These are phyloP conservation scores for Plasmodium coatneyi DNA, from an alignment of 169 alveolate species.

Conservation along the genomic window DNA sequence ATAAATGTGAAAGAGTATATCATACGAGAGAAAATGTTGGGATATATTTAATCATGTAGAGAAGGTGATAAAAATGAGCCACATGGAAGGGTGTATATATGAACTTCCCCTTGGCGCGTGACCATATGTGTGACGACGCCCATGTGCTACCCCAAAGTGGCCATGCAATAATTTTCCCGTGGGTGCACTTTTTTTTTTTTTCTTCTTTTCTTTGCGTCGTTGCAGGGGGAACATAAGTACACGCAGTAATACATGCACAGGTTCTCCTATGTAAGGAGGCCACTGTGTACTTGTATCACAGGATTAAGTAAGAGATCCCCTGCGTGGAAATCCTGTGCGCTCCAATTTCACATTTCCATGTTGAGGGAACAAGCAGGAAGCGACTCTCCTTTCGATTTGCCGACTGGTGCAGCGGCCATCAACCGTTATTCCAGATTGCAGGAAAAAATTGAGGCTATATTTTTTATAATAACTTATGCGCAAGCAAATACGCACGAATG, in stretches of 20 bases:
- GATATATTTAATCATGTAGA: not conserved
- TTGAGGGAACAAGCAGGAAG: not conserved
- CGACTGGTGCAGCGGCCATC: not conserved
- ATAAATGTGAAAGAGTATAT: not conserved
- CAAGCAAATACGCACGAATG: not conserved
- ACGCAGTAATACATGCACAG: not conserved
- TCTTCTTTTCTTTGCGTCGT: not conserved
- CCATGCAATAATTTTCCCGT: not conserved
- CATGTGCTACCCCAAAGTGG: not conserved
- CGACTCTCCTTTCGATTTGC: not conserved
- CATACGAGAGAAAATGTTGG: not conserved
- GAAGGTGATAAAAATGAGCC: not conserved
- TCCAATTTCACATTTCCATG: not conserved
- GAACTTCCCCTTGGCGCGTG: not conserved
- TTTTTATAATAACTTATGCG: not conserved
- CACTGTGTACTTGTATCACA: not conserved
- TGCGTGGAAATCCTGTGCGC: not conserved
- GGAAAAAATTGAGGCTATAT: not conserved
- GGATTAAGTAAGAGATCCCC: not conserved
- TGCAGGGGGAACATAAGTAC: not conserved
- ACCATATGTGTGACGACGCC: not conserved
- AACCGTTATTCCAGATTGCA: not conserved
- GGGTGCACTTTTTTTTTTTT: not conserved
- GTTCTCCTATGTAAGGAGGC: not conserved
- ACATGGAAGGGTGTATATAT: not conserved